Percentiles rank a stretch among this genome's conserved stretches.
Evolutionary conservation across 768 basidiomycete genomes (phyloP).

Genomic region (Tephrocybe sp.): DNA sequence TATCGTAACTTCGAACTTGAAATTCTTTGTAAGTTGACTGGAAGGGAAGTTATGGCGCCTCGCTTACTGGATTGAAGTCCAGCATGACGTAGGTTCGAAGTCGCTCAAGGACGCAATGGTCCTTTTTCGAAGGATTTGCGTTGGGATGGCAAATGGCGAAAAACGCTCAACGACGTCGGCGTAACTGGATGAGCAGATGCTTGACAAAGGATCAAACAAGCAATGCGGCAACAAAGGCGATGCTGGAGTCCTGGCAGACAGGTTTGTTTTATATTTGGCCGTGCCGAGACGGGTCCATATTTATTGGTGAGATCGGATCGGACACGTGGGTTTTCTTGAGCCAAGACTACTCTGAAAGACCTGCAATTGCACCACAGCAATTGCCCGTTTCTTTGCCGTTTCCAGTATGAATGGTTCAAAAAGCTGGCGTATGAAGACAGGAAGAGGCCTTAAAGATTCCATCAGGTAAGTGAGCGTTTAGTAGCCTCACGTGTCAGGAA

Average conservation of each 20-base stretch:
- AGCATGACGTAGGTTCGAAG: conserved; percentile 44
- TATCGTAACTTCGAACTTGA: conserved; percentile 59
- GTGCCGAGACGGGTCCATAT: conserved; percentile 17
- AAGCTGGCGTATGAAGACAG: not conserved
- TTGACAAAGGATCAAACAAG: conserved; percentile 7
- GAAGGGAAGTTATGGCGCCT: not conserved
- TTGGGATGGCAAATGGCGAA: conserved; percentile 15
- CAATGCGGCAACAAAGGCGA: conserved; percentile 4
- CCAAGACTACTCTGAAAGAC: too few relatives aligned
- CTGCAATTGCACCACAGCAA: too few relatives aligned
- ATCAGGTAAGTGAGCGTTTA: too few relatives aligned
- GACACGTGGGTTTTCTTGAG: conserved; percentile 14
- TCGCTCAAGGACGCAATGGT: conserved; percentile 3
- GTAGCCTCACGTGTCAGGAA: conserved; percentile 5
- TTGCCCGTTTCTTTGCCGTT: not conserved
- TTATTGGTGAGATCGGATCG: conserved; percentile 9
- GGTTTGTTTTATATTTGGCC: conserved; percentile 19
- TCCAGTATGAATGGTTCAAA: not conserved
- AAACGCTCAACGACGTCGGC: conserved; percentile 19
- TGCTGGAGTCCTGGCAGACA: conserved; percentile 1
- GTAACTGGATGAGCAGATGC: not conserved
- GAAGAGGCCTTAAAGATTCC: not conserved
- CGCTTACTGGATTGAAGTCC: conserved; percentile 48
- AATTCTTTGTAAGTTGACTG: not conserved
- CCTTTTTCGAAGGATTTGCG: conserved; percentile 5